phyloP scores from a whole-genome alignment of 2,329 filamentous ascomycete species.

The Fusarium chuoi region DNA sequence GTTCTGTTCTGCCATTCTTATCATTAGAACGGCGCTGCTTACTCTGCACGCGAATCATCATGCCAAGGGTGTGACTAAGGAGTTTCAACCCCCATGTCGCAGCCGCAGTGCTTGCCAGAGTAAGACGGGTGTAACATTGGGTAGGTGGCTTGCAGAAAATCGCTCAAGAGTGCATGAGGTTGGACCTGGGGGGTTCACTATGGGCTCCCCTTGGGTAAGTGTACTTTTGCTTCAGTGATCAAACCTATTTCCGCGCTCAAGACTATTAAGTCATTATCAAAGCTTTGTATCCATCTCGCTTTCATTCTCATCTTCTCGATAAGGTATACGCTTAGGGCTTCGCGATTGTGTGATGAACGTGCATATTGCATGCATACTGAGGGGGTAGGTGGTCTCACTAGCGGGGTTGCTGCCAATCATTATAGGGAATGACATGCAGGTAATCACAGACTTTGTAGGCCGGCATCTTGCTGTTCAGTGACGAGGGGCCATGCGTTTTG shows the following conservation, averaged over 20 bases:
- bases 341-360: background rate
- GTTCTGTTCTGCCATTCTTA: background rate
- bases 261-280: too few relatives aligned
- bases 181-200: too few relatives aligned
- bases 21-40: background rate
- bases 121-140: too few relatives aligned
- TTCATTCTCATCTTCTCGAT: too few relatives aligned
- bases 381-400: background rate
- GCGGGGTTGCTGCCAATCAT: background rate
- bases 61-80: background rate
- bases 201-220: too few relatives aligned
- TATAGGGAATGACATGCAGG: background rate
- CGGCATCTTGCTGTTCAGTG: background rate
- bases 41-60: background rate
- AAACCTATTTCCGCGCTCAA: too few relatives aligned
- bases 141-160: background rate
- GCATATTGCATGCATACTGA: background rate
- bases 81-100: background rate
- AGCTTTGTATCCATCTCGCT: too few relatives aligned
- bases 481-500: too few relatives aligned
- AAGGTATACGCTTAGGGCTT: background rate
- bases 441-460: too few relatives aligned
- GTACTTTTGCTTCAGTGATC: too few relatives aligned
- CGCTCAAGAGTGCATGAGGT: background rate
- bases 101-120: background rate